Evolutionary conservation across 495 filamentous ascomycete genomes (phyloP), one percentile per base, ranked within the genome.

Genomic region (Penicillium riverlandense): DNA sequence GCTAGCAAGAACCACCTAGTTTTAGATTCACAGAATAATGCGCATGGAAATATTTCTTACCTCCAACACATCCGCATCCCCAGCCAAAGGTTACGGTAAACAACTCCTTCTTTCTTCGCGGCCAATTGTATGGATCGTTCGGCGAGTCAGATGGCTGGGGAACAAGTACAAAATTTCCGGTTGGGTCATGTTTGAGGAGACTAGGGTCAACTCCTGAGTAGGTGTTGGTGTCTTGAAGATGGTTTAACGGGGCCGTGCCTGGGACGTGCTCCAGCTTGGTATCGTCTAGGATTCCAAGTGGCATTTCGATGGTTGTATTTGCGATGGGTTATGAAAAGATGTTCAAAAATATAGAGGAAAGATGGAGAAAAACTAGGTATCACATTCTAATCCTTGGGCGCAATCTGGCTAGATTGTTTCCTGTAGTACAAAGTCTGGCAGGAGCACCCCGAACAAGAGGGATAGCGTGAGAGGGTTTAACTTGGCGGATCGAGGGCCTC

Each of bases 241-340:
- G 49, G 33, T 56, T 58, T n/a, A 62, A 47, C 11, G 58, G 58
- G 11, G 58, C 58, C 9, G 58, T 62, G 13, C 85, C 86, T 37
- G 85, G 85, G 40, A 88, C 81, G 58, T 83, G 76, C 55, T 76
- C 70, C 37, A 77, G 64, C 43, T 71, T 71, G 36, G 48, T 64
- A 51, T 82, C 75, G 50, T 90, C 78, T 16, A 90, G 71, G 45
- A 91, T 75, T 37, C 85, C 82, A 46, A 90, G 66, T 32, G 84
- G 83, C 87, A 90, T 90, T 22, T 44, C 44, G 37, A 11, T 7
- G 37, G 31, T 14, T 41, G 28, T 31, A 16, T 29, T 16, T 16
- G 15, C 8, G 12, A 15, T 15, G 13, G n/a, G 40, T 14, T 14
- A 29, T 33, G 29, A 40, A 13, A 30, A 8, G 9, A 31, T 10